Percentiles rank a stretch among this genome's conserved stretches.
phyloP scores from a whole-genome alignment of 2,329 filamentous ascomycete genomes.

The Trichoderma sp. region DNA sequence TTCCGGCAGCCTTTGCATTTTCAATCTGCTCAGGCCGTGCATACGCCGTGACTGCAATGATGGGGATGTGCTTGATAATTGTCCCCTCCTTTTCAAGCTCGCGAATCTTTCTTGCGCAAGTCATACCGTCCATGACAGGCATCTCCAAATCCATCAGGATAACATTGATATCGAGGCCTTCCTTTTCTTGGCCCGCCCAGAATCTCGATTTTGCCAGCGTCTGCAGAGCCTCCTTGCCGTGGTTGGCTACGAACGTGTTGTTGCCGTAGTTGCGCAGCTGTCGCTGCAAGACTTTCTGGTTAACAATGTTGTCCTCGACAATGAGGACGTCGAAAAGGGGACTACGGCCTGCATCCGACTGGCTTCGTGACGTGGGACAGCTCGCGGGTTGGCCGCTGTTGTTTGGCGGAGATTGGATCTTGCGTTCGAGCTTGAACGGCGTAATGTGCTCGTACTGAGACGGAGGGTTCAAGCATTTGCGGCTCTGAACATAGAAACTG shows the following conservation, averaged over 20 bases:
- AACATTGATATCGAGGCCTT: slow-evolving; percentile 57
- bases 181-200: slow-evolving; percentile 48
- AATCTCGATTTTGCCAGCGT: slow-evolving; percentile 54
- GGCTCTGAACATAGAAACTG: slow-evolving; percentile 71
- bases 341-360: slow-evolving; percentile 20
- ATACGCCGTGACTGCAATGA: slow-evolving; percentile 82
- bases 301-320: slow-evolving; percentile 67
- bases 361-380: slow-evolving; percentile 19
- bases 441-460: slow-evolving; percentile 38
- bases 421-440: slow-evolving; percentile 36
- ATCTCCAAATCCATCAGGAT: slow-evolving; percentile 82
- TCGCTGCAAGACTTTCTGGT: slow-evolving; percentile 61
- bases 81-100: slow-evolving; percentile 62
- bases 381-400: slow-evolving; percentile 24
- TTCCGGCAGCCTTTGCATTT: slow-evolving; percentile 67
- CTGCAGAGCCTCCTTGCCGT: slow-evolving; percentile 61
- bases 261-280: slow-evolving; percentile 61
- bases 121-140: slow-evolving; percentile 80
- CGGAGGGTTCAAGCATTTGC: slow-evolving; percentile 48
- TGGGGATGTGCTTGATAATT: slow-evolving; percentile 65
- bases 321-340: slow-evolving; percentile 56
- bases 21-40: slow-evolving; percentile 71
- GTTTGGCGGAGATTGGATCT: slow-evolving; percentile 25
- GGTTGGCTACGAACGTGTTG: slow-evolving; percentile 60
- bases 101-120: slow-evolving; percentile 67